Evolutionary conservation across 805 yeast species (phyloP).

Genomic region (Deakozyma indianensis): DNA sequence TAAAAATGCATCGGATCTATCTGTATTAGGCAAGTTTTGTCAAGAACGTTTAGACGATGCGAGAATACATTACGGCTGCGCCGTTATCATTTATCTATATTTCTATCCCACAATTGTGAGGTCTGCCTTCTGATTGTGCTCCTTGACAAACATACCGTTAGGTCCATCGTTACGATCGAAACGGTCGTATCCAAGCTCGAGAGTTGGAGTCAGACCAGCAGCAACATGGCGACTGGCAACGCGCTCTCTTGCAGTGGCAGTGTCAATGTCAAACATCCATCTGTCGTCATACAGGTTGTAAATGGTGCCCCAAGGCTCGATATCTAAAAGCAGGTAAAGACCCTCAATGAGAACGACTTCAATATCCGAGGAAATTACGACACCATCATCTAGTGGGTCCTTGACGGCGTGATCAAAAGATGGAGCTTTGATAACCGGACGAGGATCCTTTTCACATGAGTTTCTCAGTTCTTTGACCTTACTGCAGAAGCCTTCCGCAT

Average conservation of each 20-base stretch:
- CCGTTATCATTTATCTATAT: background rate
- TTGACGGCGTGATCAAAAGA: conserved; percentile 54
- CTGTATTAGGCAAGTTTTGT: background rate
- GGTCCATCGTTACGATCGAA: conserved; percentile 38
- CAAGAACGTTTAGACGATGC: too few species aligned
- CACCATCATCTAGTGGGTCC: conserved; percentile 53
- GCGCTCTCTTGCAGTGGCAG: conserved; percentile 34
- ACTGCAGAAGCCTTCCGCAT: conserved; percentile 33
- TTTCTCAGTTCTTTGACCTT: conserved; percentile 20
- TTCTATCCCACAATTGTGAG: background rate
- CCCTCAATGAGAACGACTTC: conserved; percentile 64
- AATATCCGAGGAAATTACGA: conserved; percentile 30
- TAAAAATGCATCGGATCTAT: background rate
- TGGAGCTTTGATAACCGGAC: conserved; percentile 27
- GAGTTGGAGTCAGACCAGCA: conserved; percentile 22
- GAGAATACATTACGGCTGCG: too few species aligned
- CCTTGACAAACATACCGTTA: conserved; percentile 37
- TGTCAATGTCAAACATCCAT: conserved; percentile 35
- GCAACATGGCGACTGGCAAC: conserved; percentile 49
- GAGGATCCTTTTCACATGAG: conserved; percentile 12
- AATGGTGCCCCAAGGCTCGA: conserved; percentile 45
- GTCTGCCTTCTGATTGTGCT: conserved; percentile 17
- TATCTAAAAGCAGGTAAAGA: conserved; percentile 46
- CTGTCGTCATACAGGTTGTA: conserved; percentile 23
- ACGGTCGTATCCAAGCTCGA: conserved; percentile 22